Base-by-base conservation (phyloP, 2,329 filamentous ascomycete species). In the Aotearoamyces nothofagi region DNA sequence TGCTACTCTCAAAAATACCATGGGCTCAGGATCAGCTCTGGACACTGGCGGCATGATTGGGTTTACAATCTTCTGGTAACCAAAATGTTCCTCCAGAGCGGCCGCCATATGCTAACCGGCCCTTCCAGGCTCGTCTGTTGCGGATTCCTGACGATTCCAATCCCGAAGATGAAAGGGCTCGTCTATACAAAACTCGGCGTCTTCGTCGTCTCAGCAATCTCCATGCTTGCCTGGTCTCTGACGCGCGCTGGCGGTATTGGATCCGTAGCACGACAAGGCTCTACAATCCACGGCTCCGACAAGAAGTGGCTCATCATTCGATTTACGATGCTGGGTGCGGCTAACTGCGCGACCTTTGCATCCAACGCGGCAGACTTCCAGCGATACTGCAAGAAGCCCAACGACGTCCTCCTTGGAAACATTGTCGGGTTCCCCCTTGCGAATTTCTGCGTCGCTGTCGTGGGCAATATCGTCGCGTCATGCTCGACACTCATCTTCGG, bases 321-420 rank as follows among this genome's bases (percentile, higher is more conserved):
- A 13, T 55, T 55, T 41, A 36, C 58, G 27, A 43, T 52, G 15
- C 40, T 57, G 8, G 49, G 49, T 24, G 39, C 49, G 10, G 45
- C 51, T 19, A 49, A 49, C 33, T 51, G 47, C 23, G 47, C 48
- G 5, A 57, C 50, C 4, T 57, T 49, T 39, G 52, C 44, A n/a
- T 51, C 44, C 22, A 57, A 56, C 34, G 54, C 54, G 3, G 50
- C 55, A 1, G 56, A 61, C 38, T 53, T 60, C 24, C 56, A 58
- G 33, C 46, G 58, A 10, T 61, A 61, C 36, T 52, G 57, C 0
- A 39, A 30, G 0, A 51, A 49, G 23, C 52, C 54, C 2, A 52
- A 48, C 7, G 56, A 61, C 34, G 51, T 55, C 2, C 44, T 61
- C 11, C 16, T 51, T 4, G 56, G 54, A 1, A 54, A 61, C 29